phyloP scores from a whole-genome alignment of 2,329 filamentous ascomycete species.

The Phaeophleospora eucalypticola region DNA sequence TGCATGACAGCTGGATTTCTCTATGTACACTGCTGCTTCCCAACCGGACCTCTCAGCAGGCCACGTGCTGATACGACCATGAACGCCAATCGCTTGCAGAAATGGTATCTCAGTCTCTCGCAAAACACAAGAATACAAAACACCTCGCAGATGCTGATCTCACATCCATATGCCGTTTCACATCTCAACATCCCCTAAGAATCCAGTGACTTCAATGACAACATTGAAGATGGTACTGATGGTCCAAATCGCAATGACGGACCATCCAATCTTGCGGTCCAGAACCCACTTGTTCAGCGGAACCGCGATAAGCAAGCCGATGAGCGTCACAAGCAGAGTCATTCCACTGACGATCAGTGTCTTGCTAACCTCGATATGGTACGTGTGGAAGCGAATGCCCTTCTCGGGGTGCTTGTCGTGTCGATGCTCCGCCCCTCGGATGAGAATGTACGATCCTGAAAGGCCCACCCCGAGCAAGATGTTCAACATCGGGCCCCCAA shows the following conservation, averaged over 20 bases:
- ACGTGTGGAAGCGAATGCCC: slow-evolving; percentile 66
- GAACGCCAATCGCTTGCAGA: neutral
- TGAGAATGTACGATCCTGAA: slow-evolving; percentile 81
- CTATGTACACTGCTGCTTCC: neutral
- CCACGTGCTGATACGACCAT: neutral
- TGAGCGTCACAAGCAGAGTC: slow-evolving; percentile 75
- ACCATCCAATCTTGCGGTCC: slow-evolving; percentile 76
- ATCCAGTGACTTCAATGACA: slow-evolving; percentile 62
- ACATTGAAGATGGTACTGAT: slow-evolving; percentile 79
- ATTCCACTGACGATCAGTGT: slow-evolving; percentile 80
- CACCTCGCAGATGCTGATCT: too few species aligned
- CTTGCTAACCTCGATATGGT: slow-evolving; percentile 76
- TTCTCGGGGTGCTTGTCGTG: slow-evolving; percentile 64
- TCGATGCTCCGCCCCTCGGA: slow-evolving; percentile 62
- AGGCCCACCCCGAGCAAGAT: slow-evolving; percentile 94
- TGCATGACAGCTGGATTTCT: neutral
- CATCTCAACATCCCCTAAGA: slow-evolving; percentile 11
- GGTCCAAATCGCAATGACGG: slow-evolving; percentile 74
- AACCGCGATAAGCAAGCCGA: slow-evolving; percentile 73
- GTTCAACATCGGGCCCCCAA: slow-evolving; percentile 97
- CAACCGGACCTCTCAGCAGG: neutral
- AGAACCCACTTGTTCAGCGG: slow-evolving; percentile 84
- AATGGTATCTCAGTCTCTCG: neutral
- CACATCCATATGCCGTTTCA: too few species aligned
- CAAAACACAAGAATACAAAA: neutral